Conservation (phyloP, 345 rosid species). For the Sisymbrium altissimum region DNA sequence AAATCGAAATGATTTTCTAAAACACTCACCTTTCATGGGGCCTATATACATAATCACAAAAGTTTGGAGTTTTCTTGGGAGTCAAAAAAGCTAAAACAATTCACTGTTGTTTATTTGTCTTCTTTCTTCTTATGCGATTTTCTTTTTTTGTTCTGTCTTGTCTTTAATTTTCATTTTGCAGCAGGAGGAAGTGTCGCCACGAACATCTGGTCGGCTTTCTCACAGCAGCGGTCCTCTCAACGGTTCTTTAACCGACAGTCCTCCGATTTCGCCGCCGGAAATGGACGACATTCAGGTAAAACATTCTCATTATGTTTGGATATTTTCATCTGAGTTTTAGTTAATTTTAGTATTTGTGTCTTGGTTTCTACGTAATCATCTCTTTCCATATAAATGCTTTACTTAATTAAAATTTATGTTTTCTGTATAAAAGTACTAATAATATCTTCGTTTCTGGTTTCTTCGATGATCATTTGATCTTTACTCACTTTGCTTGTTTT, state of each 20-base stretch:
- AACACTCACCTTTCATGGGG: slow-evolving; percentile 14
- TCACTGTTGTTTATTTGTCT: slow-evolving; percentile 18
- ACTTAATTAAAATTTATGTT: slow-evolving; percentile 21
- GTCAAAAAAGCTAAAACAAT: slow-evolving; percentile 23
- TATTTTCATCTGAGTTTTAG: not conserved
- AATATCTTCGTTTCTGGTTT: not conserved
- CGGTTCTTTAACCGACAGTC: slow-evolving; percentile 82
- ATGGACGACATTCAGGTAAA: slow-evolving; percentile 71
- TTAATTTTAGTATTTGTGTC: not conserved
- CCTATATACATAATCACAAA: slow-evolving; percentile 12
- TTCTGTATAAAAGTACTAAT: no score
- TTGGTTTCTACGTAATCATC: not conserved
- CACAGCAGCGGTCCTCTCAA: slow-evolving; percentile 87
- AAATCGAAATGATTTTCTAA: slow-evolving; percentile 2
- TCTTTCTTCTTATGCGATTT: slow-evolving; percentile 7
- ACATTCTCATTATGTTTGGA: not conserved
- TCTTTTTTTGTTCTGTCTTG: not conserved
- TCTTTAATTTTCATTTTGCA: slow-evolving; percentile 31
- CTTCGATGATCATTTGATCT: slow-evolving; percentile 1
- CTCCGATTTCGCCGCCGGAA: slow-evolving; percentile 91
- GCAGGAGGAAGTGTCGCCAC: slow-evolving; percentile 90
- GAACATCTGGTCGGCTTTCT: slow-evolving; percentile 80
- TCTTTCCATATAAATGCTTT: not conserved
- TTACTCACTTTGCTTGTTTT: no score
- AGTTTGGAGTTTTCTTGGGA: slow-evolving; percentile 19